Evolutionary conservation across 257 asterid species (phyloP).

Genomic region (Scutellaria galericulata): DNA sequence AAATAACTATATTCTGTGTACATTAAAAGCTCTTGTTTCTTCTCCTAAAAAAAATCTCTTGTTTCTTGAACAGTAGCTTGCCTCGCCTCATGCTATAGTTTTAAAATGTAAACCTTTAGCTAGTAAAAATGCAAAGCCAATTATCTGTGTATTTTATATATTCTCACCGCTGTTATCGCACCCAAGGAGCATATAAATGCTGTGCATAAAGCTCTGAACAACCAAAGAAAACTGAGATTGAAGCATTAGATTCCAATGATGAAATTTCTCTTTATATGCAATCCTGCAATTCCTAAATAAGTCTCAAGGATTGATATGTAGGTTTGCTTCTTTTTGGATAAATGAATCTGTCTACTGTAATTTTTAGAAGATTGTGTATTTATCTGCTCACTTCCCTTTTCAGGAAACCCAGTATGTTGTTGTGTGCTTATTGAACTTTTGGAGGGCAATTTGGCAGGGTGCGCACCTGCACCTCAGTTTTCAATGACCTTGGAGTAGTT

Average conservation of each 20-base stretch:
- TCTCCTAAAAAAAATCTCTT: background rate
- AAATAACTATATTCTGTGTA: conserved; percentile 6
- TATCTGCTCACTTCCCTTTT: conserved; percentile 31
- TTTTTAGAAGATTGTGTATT: background rate
- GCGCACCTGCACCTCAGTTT: conserved; percentile 89
- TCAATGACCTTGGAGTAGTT: conserved; percentile 65
- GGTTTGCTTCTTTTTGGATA: no score
- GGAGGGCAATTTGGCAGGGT: conserved; percentile 95
- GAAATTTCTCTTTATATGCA: conserved; percentile 47
- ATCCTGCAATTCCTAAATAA: conserved; percentile 57
- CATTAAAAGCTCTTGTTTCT: background rate
- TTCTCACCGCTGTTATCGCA: conserved; percentile 62
- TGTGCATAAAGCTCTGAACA: no score
- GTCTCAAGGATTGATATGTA: conserved; percentile 63
- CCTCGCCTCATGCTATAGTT: conserved; percentile 20
- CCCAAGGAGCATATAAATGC: conserved; percentile 47
- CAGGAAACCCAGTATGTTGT: conserved; percentile 71
- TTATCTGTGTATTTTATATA: conserved; percentile 24
- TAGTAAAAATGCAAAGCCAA: conserved; percentile 4
- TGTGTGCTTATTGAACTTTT: conserved; percentile 64
- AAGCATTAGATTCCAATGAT: conserved; percentile 43
- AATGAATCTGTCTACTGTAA: conserved; percentile 24
- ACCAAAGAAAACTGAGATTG: no score
- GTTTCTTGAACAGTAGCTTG: conserved; percentile 1
- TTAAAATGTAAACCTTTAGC: conserved; percentile 16